phyloP scores from a whole-genome alignment of 2,329 filamentous ascomycete species.

The Geosmithia flava region DNA sequence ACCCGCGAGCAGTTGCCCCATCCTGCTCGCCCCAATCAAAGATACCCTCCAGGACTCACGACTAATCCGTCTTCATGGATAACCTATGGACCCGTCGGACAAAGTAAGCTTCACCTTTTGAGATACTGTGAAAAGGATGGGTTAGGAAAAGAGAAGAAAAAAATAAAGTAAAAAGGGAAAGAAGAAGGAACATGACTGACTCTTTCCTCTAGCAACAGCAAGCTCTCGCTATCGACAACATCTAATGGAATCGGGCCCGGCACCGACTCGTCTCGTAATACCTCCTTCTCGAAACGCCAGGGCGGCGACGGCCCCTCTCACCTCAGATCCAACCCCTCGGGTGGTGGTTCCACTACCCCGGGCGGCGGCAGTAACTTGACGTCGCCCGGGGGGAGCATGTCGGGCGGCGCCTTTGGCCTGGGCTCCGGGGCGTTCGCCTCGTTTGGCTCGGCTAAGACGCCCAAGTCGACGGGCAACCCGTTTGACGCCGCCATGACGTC shows the following conservation, averaged over 20 bases:
- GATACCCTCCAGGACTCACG: neutral
- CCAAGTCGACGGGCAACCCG: conserved; percentile 70
- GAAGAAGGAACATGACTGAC: neutral
- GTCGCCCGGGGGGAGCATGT: conserved; percentile 46
- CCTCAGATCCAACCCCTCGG: conserved; percentile 42
- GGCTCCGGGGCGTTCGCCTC: conserved; percentile 94
- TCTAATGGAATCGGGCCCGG: conserved; percentile 41
- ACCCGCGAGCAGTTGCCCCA: neutral
- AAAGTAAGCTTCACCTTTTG: conserved; percentile 41
- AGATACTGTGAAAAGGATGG: neutral
- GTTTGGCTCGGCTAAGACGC: conserved; percentile 69
- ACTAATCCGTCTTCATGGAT: conserved; percentile 31
- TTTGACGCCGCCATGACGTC: conserved; percentile 61
- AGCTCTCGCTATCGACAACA: conserved; percentile 78
- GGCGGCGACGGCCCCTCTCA: conserved; percentile 60
- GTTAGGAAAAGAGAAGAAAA: neutral
- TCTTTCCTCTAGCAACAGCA: conserved; percentile 52
- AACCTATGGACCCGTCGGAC: conserved; percentile 70
- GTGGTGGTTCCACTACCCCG: conserved; percentile 61
- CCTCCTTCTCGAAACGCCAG: conserved; percentile 57
- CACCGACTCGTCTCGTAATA: conserved; percentile 47
- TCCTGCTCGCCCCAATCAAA: neutral
- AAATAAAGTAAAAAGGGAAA: neutral
- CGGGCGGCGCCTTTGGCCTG: conserved; percentile 77
- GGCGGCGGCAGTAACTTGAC: conserved; percentile 28